These are phyloP conservation scores for Wickerhamiella shivajii DNA, from an alignment of 805 yeast species.

Conservation along the genomic window DNA sequence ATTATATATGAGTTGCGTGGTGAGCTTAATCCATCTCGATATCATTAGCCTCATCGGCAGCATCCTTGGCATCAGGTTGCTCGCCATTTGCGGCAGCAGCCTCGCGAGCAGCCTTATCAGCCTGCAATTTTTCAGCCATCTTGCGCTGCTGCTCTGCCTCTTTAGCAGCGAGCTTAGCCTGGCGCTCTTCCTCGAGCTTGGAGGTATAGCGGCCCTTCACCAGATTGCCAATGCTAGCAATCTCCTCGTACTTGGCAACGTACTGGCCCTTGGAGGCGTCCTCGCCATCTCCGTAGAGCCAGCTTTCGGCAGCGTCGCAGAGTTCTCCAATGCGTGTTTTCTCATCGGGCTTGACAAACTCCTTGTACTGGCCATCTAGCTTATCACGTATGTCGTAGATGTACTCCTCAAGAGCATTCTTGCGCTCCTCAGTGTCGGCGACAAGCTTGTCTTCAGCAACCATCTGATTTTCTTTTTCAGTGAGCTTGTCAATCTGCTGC, in stretches of 20 bases:
- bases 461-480: constrained; percentile 77
- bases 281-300: constrained; percentile 96
- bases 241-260: constrained; percentile 95
- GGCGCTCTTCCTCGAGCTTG: constrained; percentile 90
- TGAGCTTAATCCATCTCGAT: constrained; percentile 17
- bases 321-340: constrained; percentile 60
- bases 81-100: constrained; percentile 24
- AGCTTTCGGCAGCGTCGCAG: constrained; percentile 82
- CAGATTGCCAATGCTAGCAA: constrained; percentile 85
- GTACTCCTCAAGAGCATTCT: constrained; percentile 97
- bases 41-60: constrained; percentile 19
- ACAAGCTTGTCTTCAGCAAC: constrained; percentile 87
- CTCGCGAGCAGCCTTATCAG: constrained; percentile 49
- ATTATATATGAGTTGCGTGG: no score
- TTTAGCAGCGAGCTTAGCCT: constrained; percentile 70
- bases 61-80: constrained; percentile 29
- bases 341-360: constrained; percentile 83
- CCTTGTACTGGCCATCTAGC: constrained; percentile 79
- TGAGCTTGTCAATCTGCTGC: constrained; percentile 43
- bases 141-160: constrained; percentile 76
- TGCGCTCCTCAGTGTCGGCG: constrained; percentile 96
- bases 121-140: constrained; percentile 72
- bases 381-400: constrained; percentile 95
- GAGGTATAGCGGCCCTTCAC: constrained; percentile 90
- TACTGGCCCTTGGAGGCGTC: constrained; percentile 93